Base-by-base conservation (phyloP, 164 flowering plant species). In the Litsea cubeba region DNA sequence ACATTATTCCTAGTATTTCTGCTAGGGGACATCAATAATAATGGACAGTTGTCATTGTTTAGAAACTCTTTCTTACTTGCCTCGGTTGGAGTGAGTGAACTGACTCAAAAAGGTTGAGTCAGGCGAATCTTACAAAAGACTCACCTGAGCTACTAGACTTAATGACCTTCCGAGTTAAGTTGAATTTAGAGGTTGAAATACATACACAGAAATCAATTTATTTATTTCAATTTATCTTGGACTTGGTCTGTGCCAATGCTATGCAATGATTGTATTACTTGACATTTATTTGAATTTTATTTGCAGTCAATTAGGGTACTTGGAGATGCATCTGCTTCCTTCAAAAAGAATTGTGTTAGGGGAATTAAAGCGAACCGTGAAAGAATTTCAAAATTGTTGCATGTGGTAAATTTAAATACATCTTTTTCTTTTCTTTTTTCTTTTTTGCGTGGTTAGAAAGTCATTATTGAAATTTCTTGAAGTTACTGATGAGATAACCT, bases 251-350 rank as follows among this genome's bases (percentile, higher is more conserved):
- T 54, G 15, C 15, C 58, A 12, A 54, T 54, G 20, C 17, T 54
- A 18, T 12, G 11, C 20, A 54, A 28, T 6, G 54, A 68, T 11
- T 64, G 12, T 69, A 17, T 15, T 18, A 68, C 60, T 54, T 30
- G 25, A 7, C 23, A 60, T 57, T 10, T 65, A 22, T 67, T 74
- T 79, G 20, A 40, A 3, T 58, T 54, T 75, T 63, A 58, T 60
- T 79, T 26, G 17, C 86, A 93, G 99, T 95, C 99, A 7, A 3
- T 91, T 73, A 89, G 98, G 80, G 83, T 95, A 85, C 83, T 95
- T 22, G 99, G 92, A 6, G 98, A 95, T 87, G 98, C 99, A 65
- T 91, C 98, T 72, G 85, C 90, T 69, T 95, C 99, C 60, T 95
- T 95, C 75, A 95, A 93, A 32, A 92, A 93, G 89, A 95, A 95